Base-by-base conservation (phyloP, 75 land plant species). In the Pinus albicaulis region DNA sequence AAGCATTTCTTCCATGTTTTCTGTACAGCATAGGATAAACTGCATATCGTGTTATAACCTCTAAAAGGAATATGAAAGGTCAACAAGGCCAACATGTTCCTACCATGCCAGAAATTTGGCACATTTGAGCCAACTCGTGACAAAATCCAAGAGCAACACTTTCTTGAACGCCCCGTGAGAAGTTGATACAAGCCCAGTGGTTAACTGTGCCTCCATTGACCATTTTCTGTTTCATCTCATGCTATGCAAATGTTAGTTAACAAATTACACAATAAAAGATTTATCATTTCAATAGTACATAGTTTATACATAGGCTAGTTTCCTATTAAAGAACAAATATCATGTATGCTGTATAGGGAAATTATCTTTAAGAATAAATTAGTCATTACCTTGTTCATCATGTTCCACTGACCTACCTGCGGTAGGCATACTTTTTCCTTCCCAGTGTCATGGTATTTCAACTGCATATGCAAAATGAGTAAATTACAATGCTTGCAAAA, bases 381-480 rank as follows among this genome's bases (percentile, higher is more conserved):
- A 57, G 10, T n/a, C 24, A 38, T 13, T 81, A 93, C 96, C 89
- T 93, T 92, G 70, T 93, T 89, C 86, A 85, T 88, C 96, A 93
- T 93, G 63, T 93, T 92, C 96, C 96, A 93, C 76, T 92, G 92
- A 53, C 96, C 96, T 78, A 93, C 95, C 71, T 93, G 89, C 17
- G 96, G 96, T 36, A 88, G 74, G 78, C 96, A 93, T 59, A 87
- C 88, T 62, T 87, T 91, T 72, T 91, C 94, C 74, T 87, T 86
- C 3, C 95, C 95, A 66, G 87, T 82, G 34, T 92, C 95, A 82
- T 93, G 95, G 77, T 93, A 93, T 77, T 93, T 93, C 59, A 93
- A 81, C 96, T 93, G 84, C 74, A 79, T 22, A 72, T 44, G 25
- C 16, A 56, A 31, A 53, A 55, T 38, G 16, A 23, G 55, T 52